Percentiles rank a stretch among this genome's conserved stretches.
Evolutionary conservation across 805 yeast genomes (phyloP).

Genomic region (Myxozyma udenii): DNA sequence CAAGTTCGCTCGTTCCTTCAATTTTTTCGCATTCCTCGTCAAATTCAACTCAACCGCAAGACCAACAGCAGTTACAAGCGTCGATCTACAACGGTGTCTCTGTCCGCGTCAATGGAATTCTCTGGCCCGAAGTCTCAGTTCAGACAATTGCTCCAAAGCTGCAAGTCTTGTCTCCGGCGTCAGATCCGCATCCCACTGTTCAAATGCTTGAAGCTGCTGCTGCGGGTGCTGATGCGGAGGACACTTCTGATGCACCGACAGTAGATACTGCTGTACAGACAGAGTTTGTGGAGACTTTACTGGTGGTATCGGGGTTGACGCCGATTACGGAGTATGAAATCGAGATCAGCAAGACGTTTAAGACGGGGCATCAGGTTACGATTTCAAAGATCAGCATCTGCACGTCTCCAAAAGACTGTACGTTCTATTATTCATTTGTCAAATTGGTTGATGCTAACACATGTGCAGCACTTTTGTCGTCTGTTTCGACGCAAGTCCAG

Average conservation of each 20-base stretch:
- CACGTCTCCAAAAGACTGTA: constrained; percentile 26
- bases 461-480: constrained; percentile 1
- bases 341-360: constrained; percentile 43
- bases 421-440: not conserved
- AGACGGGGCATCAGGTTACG: constrained; percentile 25
- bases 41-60: constrained; percentile 1
- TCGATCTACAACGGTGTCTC: constrained; percentile 27
- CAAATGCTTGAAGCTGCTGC: constrained; percentile 15
- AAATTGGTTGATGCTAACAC: not conserved
- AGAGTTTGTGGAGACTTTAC: constrained; percentile 45
- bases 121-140: constrained; percentile 64
- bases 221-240: not conserved
- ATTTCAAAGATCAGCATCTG: constrained; percentile 23
- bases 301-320: constrained; percentile 62
- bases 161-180: constrained; percentile 1
- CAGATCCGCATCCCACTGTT: constrained; percentile 12
- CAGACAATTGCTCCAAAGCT: constrained; percentile 39
- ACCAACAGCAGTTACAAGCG: not conserved
- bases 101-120: constrained; percentile 56
- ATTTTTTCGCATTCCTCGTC: constrained; percentile 15
- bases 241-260: constrained; percentile 3
- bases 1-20: constrained; percentile 24
- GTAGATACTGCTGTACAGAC: constrained; percentile 3
- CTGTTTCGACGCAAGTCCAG: constrained; percentile 17
- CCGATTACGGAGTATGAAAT: constrained; percentile 64